Base-by-base conservation (phyloP, 176 grass and related monocot species). In the Oryza brachyantha region DNA sequence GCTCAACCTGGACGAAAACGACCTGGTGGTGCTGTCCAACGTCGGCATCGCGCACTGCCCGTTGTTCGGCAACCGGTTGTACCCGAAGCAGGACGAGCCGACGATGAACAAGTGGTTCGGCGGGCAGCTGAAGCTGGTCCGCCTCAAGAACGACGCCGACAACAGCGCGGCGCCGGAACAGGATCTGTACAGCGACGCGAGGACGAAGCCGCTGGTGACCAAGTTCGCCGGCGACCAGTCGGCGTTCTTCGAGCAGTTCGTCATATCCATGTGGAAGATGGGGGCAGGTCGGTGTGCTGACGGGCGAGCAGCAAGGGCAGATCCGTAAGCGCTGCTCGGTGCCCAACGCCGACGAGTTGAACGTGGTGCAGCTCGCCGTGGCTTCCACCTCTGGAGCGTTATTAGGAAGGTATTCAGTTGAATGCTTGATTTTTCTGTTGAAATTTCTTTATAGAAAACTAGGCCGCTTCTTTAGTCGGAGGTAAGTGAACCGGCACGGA, bases 1-100 rank as follows among this genome's bases (percentile, higher is more conserved):
- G n/a, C 65, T 89, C 26, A 61, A 54, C 66, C 90, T 93, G 35
- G 76, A 89, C 43, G 25, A 73, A 36, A 37, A 28, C 54, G 93
- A 97, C 79, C 82, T 97, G 13, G 58, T 93, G 4, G 66, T 86
- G 2, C 70, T 93, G 21, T 89, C 86, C 34, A 93, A 87, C 66
- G 72, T 89, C 10, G 90, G 90, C 50, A 25, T 87, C 45, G 69
- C 84, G 41, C 87, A 93, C 72, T 89, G 90, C 80, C 1, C 2
- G 19, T 89, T 87, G 55, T 93, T 89, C 80, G 3, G 25, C 0
- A 0, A 50, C 0, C 40, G 90, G 2, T 84, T 93, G 6, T 89
- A 63, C 66, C 90, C 90, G 7, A 21, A 24, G 17, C 59, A 84
- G 29, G 90, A 93, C 70, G 3, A 29, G 31, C n/a, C n/a, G n/a